A percentile compares a stretch with the other conserved stretches of the same genome.
Evolutionary conservation across 306 rosid genomes (phyloP).

Genomic region (Quercus agrifolia): DNA sequence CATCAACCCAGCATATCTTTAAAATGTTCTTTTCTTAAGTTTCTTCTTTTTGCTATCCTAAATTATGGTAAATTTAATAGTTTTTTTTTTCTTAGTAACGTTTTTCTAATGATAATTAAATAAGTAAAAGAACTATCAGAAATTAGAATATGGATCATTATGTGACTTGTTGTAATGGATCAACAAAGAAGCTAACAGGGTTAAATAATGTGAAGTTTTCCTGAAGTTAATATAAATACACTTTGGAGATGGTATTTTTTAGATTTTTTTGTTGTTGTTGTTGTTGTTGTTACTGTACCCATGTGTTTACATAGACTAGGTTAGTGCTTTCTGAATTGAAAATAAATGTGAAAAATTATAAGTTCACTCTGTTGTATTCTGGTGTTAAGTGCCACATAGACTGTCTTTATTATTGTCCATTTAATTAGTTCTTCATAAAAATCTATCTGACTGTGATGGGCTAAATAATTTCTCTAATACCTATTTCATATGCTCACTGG

Average conservation of each 20-base stretch:
- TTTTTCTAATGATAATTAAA: not conserved
- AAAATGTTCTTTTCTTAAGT: not conserved
- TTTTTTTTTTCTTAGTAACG: not conserved
- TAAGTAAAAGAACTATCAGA: not conserved
- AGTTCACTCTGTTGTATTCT: not conserved
- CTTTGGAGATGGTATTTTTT: not conserved
- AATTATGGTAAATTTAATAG: not conserved
- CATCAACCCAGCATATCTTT: not conserved
- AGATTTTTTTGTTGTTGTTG: not conserved
- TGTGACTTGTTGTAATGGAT: not conserved
- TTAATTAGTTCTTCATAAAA: not conserved
- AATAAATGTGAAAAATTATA: not conserved
- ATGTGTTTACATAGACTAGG: not conserved
- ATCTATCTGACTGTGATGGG: not conserved
- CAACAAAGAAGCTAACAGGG: not conserved
- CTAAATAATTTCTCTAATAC: not conserved
- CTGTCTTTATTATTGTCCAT: not conserved
- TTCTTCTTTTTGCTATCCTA: not conserved
- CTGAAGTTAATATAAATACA: no score
- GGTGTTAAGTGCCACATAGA: not conserved
- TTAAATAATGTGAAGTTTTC: not conserved
- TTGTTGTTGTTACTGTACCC: not conserved
- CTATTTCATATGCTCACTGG: no score
- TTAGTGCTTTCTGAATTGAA: not conserved
- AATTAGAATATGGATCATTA: not conserved